phyloP scores from a whole-genome alignment of 768 basidiomycete species.

The Phaeolepiota aurea region DNA sequence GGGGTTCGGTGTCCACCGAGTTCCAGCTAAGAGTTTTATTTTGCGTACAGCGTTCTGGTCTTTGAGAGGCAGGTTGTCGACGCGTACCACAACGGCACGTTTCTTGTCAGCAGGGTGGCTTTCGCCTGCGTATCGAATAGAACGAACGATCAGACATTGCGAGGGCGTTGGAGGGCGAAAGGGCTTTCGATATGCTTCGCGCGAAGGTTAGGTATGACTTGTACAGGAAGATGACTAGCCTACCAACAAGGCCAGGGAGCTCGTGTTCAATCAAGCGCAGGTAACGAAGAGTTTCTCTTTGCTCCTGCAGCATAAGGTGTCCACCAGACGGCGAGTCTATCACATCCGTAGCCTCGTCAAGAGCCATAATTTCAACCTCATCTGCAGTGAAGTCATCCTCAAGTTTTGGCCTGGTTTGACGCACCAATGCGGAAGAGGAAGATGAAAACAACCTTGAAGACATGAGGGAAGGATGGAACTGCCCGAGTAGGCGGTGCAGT shows the following conservation, averaged over 20 bases:
- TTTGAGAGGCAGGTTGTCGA: conserved; percentile 64
- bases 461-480: too few relatives aligned
- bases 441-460: conserved; percentile 14
- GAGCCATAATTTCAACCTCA: conserved; percentile 25
- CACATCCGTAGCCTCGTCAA: conserved; percentile 35
- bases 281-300: conserved; percentile 69
- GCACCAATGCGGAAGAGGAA: conserved; percentile 19
- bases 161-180: conserved; percentile 58
- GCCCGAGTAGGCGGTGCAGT: conserved; percentile 3
- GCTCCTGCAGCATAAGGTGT: conserved; percentile 66
- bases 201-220: conserved; percentile 3
- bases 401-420: conserved; percentile 23
- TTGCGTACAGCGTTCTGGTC: conserved; percentile 66
- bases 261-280: conserved; percentile 84
- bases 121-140: conserved; percentile 72
- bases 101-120: conserved; percentile 65
- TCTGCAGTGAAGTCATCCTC: conserved; percentile 33
- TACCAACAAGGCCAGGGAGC: conserved; percentile 81
- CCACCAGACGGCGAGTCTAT: conserved; percentile 66
- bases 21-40: conserved; percentile 82
- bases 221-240: conserved; percentile 7
- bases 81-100: conserved; percentile 65
- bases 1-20: conserved; percentile 74
- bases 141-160: conserved; percentile 62
- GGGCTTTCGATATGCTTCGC: conserved; percentile 69